Conservation (phyloP, 768 basidiomycete genomes). For the Lyophyllum semitale region DNA sequence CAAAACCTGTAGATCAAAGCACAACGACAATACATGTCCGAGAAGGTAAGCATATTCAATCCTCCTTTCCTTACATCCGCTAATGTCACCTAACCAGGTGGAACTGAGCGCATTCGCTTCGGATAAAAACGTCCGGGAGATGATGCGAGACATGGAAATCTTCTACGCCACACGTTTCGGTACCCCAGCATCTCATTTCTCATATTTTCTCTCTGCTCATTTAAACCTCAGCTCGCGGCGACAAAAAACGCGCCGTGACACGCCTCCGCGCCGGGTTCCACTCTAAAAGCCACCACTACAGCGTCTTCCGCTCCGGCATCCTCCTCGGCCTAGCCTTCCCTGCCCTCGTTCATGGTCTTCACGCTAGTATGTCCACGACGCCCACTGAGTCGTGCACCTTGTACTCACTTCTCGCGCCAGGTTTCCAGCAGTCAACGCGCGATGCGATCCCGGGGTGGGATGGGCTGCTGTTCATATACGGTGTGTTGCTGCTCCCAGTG, state of each 20-base stretch:
- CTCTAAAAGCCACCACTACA: slow-evolving; percentile 65
- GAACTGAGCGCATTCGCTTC: slow-evolving; percentile 70
- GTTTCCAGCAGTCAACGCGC: slow-evolving; percentile 54
- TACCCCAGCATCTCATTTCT: slow-evolving; percentile 32
- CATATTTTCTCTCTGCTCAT: neutral
- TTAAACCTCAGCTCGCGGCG: slow-evolving; percentile 56
- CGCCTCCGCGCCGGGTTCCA: slow-evolving; percentile 58
- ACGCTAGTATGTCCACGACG: slow-evolving; percentile 57
- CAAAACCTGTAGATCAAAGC: slow-evolving; percentile 54
- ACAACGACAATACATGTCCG: slow-evolving; percentile 77
- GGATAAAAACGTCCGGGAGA: slow-evolving; percentile 54
- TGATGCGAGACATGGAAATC: slow-evolving; percentile 78
- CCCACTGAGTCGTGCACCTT: too few relatives aligned
- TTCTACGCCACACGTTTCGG: slow-evolving; percentile 76
- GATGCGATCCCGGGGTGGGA: slow-evolving; percentile 66
- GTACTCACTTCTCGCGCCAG: too few relatives aligned
- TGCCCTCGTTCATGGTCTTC: slow-evolving; percentile 63
- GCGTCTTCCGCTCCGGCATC: slow-evolving; percentile 74
- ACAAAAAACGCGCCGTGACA: slow-evolving; percentile 74
- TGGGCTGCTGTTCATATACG: slow-evolving; percentile 78
- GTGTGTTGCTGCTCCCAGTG: slow-evolving; percentile 69
- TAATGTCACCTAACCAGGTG: slow-evolving; percentile 41
- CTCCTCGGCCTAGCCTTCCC: slow-evolving; percentile 74
- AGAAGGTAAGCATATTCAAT: slow-evolving; percentile 65
- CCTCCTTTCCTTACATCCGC: neutral